Conservation (phyloP, 192 early-diverging fungal species). For the Gaertneriomyces semiglobifer region DNA sequence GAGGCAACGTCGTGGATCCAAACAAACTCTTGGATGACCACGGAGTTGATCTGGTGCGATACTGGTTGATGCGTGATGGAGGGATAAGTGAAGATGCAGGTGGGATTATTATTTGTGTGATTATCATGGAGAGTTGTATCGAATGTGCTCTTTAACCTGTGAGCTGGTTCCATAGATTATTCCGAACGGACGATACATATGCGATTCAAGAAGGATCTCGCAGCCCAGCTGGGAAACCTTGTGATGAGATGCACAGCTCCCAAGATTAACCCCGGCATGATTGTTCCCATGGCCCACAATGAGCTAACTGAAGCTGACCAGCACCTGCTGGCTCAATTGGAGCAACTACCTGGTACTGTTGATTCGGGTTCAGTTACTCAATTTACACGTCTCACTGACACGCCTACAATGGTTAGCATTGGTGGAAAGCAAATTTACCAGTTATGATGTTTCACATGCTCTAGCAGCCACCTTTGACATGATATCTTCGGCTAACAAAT, state of each 20-base stretch:
- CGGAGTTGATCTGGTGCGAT: conserved; percentile 85
- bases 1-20: conserved; percentile 90
- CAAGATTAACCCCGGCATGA: conserved; percentile 49
- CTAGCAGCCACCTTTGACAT: conserved; percentile 62
- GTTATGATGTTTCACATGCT: conserved; percentile 57
- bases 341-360: not conserved
- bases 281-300: conserved; percentile 35
- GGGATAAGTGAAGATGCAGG: conserved; percentile 79
- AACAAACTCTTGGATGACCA: conserved; percentile 62
- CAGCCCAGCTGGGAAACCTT: conserved; percentile 81
- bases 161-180: conserved; percentile 37
- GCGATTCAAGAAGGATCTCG: conserved; percentile 76
- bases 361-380: no score
- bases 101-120: not conserved
- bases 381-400: no score
- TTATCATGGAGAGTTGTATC: conserved; percentile 5
- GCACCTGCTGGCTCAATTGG: conserved; percentile 13
- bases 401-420: no score
- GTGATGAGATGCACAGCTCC: conserved; percentile 61
- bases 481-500: conserved; percentile 67
- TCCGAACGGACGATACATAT: conserved; percentile 60
- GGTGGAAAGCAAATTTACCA: no score
- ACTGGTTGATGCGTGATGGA: conserved; percentile 88
- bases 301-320: conserved; percentile 21
- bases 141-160: not conserved